A percentile compares a stretch with the other conserved stretches of the same genome.
Evolutionary conservation across 768 basidiomycete species (phyloP).

Genomic region (Tulasnella sp.): DNA sequence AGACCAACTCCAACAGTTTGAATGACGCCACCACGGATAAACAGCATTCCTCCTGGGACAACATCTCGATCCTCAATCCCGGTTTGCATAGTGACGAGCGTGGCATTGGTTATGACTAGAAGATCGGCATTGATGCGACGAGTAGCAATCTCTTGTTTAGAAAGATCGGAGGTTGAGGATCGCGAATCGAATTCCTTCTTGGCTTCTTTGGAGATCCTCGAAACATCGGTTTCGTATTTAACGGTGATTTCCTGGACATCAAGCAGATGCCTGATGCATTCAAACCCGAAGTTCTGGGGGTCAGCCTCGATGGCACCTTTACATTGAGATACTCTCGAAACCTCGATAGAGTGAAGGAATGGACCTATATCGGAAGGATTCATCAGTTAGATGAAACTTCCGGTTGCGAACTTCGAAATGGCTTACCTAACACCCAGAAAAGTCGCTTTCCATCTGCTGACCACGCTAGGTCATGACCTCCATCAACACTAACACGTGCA

Average conservation of each 20-base stretch:
- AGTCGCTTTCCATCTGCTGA: slow-evolving; percentile 49
- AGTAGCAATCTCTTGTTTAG: slow-evolving; percentile 15
- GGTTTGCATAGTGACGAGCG: slow-evolving; percentile 54
- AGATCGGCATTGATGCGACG: slow-evolving; percentile 29
- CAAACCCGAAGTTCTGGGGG: slow-evolving; percentile 42
- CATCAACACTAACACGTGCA: slow-evolving; percentile 53
- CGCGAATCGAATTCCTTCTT: slow-evolving; percentile 7
- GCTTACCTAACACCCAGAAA: slow-evolving; percentile 62
- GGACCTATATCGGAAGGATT: slow-evolving; percentile 32
- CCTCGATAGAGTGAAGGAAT: slow-evolving; percentile 47
- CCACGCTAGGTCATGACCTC: slow-evolving; percentile 57
- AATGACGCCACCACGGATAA: slow-evolving; percentile 47
- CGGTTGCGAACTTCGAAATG: neutral
- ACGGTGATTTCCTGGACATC: slow-evolving; percentile 46
- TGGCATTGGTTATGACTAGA: slow-evolving; percentile 54
- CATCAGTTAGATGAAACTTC: neutral
- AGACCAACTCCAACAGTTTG: slow-evolving; percentile 33
- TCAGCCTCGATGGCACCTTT: slow-evolving; percentile 38
- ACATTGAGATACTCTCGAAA: slow-evolving; percentile 41
- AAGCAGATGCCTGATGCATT: slow-evolving; percentile 45
- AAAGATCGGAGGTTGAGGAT: slow-evolving; percentile 9
- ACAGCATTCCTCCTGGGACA: slow-evolving; percentile 38
- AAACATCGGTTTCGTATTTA: slow-evolving; percentile 47
- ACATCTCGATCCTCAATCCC: slow-evolving; percentile 39
- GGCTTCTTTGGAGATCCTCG: slow-evolving; percentile 44